Base-by-base conservation (phyloP, 371 early-diverging fungal genomes). In the Dichotomocladium elegans region DNA sequence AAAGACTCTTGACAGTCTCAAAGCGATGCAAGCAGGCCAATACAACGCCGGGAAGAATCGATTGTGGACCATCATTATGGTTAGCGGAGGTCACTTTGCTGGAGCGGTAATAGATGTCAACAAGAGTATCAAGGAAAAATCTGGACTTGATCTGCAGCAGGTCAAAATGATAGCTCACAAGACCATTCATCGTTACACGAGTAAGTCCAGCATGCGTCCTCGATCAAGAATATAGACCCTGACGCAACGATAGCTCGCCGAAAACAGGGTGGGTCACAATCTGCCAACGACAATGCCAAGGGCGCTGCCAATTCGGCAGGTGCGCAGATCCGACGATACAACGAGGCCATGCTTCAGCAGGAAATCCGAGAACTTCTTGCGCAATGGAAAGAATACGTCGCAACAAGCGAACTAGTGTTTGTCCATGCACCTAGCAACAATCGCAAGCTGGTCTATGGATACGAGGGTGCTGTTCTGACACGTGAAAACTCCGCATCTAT, bases 201-300 rank as follows among this genome's bases (percentile, higher is more conserved):
- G 83, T 80, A 66, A 57, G 54, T 45, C 5, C 0, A n/a, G 9
- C 19, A 26, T 30, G 34, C n/a, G n/a, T n/a, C n/a, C n/a, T n/a
- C n/a, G n/a, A n/a, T n/a, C n/a, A n/a, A n/a, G n/a, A n/a, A n/a
- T n/a, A n/a, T n/a, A n/a, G n/a, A n/a, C n/a, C n/a, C n/a, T n/a
- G n/a, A n/a, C n/a, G n/a, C n/a, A n/a, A n/a, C n/a, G 4, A 31
- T 57, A 82, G 83, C 95, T 2, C 85, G 98, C 43, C 67, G 93
- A 54, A 95, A 97, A 60, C 97, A 98, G 65, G 98, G 98, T 58
- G 96, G 95, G 0, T 75, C 91, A 12, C 98, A 98, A 68, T 77
- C 82, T 9, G 77, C 82, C 15, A 83, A 91, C 48, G 96, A 95
- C 65, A 77, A 74, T 33, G 72, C 87, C 10, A 90, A 90, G 60